Evolutionary conservation across 108 stramenopile genomes (phyloP), one percentile per base, ranked within the genome.

Genomic region (Conticribra guillardii): DNA sequence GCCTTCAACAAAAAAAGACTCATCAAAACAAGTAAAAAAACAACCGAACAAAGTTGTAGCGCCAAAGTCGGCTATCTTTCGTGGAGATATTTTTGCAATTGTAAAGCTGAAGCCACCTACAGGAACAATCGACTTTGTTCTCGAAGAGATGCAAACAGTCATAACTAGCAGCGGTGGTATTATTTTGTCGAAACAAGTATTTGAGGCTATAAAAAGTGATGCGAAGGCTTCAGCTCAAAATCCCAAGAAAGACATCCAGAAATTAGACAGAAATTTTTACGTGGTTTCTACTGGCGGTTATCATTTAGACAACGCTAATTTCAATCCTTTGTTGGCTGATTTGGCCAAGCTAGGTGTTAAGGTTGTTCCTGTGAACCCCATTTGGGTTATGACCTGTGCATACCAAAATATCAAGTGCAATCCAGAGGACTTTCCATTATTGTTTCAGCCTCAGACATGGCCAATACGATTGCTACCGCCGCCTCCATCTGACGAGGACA

Each of bases 331-430:
- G 23, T 47, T 80, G 44, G 74, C 44, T 28, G 73, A 80, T 7
- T 32, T 80, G 33, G 46, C 63, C 22, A 75, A 70, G 28, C 50
- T 70, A n/a, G 60, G 55, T 79, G 54, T 86, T 77, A 66, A 76
- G 3, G 46, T 87, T 28, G 47, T 83, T 21, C 48, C 81, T 17
- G 86, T 86, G 0, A 84, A 82, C 23, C 86, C 87, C 2, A 55
- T 88, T 1, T 92, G 91, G 91, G 44, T 92, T 2, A 60, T 75
- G 31, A 69, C 84, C 0, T 87, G 89, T 62, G 60, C 81, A 8
- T 44, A 72, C 18, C 68, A 69, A 14, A 44, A 63, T 54, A 74
- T 74, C 37, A 55, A 67, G 14, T 67, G 83, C 23, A 37, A 62
- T 41, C 74, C 86, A 29, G 54, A 44, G 30, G 61, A 56, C 31